These are phyloP conservation scores for Turnera subulata DNA, from an alignment of 345 rosid species.

Conservation along the genomic window DNA sequence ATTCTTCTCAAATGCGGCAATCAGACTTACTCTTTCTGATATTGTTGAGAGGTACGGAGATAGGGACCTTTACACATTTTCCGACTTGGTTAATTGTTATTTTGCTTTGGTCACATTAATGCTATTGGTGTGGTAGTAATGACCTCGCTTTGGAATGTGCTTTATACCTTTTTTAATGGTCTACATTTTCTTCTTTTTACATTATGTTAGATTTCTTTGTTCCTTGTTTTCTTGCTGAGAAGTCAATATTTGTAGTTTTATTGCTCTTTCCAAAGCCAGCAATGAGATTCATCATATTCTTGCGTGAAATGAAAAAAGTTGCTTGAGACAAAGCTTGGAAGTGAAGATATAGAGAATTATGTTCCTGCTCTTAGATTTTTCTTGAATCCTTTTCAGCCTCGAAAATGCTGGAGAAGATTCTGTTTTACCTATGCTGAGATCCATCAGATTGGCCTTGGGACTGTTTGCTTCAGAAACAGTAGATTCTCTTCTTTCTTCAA, in stretches of 20 bases:
- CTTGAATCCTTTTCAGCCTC: conserved; percentile 53
- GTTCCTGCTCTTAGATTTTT: conserved; percentile 3
- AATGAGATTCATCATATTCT: too few species aligned
- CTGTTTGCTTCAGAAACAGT: conserved; percentile 52
- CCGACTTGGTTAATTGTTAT: neutral
- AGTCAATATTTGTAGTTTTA: too few species aligned
- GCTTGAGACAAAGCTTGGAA: too few species aligned
- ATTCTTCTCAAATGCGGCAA: conserved; percentile 61
- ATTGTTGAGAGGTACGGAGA: conserved; percentile 70
- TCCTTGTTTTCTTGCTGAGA: neutral
- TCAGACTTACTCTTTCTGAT: conserved; percentile 55
- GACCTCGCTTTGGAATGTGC: conserved; percentile 1
- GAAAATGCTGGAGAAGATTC: conserved; percentile 95
- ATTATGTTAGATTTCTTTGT: too few species aligned
- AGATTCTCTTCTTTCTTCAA: conserved; percentile 43
- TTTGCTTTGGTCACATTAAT: neutral
- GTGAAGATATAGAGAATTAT: neutral
- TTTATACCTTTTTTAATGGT: neutral
- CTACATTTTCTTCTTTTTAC: neutral
- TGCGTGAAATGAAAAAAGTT: too few species aligned
- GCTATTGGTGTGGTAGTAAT: neutral
- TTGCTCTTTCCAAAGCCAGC: too few species aligned
- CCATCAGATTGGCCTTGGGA: conserved; percentile 60
- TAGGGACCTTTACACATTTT: neutral
- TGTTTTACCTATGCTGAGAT: conserved; percentile 82